phyloP scores from a whole-genome alignment of 1,139 yeast species.

The Kurtzmaniella quercitrusa region DNA sequence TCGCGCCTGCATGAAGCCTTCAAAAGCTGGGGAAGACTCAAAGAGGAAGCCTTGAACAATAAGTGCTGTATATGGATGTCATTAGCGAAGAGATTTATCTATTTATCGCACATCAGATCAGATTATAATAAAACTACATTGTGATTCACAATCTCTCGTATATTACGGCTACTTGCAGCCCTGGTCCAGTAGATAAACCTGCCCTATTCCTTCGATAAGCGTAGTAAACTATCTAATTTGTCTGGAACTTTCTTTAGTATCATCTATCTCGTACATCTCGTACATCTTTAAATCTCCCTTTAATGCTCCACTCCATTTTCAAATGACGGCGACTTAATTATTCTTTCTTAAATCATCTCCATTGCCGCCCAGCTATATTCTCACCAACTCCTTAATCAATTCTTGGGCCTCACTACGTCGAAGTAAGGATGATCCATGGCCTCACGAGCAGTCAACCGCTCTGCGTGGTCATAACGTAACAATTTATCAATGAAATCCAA shows the following conservation, averaged over 20 bases:
- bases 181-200: no score
- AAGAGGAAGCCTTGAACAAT: neutral
- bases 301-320: neutral
- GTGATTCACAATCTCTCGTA: neutral
- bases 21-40: neutral
- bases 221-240: neutral
- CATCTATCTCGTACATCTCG: neutral
- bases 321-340: no score
- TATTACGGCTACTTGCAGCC: no score
- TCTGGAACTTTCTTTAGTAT: neutral
- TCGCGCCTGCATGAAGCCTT: neutral
- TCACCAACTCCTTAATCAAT: neutral
- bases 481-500: constrained; percentile 81
- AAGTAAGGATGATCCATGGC: constrained; percentile 88
- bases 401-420: constrained; percentile 21
- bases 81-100: neutral
- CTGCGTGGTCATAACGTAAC: constrained; percentile 90
- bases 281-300: neutral
- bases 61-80: neutral
- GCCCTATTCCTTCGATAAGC: no score
- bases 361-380: neutral
- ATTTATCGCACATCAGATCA: neutral
- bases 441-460: constrained; percentile 88
- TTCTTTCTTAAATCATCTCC: no score
- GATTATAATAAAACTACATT: neutral